Conservation (phyloP, 148 eudicot species). For the Silene uniflora region DNA sequence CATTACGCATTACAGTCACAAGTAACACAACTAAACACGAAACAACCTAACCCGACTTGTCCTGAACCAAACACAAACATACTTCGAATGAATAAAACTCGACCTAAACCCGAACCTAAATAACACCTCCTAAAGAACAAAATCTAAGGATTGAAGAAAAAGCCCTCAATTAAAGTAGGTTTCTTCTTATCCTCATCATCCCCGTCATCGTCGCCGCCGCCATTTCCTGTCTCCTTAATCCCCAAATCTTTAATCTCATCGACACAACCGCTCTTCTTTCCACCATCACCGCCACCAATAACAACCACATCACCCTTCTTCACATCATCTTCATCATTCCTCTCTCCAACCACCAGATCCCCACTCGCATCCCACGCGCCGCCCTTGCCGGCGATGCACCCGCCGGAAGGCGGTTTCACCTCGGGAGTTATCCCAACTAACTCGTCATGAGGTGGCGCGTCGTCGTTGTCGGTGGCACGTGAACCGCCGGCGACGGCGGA, state of each 20-base stretch:
- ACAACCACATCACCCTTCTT: constrained; percentile 32
- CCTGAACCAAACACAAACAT: too few species aligned
- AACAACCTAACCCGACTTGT: too few species aligned
- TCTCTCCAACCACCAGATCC: constrained; percentile 24
- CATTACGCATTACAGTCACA: too few species aligned
- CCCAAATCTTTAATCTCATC: constrained; percentile 44
- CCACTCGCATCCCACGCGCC: constrained; percentile 28
- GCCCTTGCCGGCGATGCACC: constrained; percentile 38
- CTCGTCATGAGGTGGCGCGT: constrained; percentile 19
- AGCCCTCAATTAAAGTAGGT: constrained; percentile 45
- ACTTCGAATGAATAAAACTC: too few species aligned
- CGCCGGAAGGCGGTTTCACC: constrained; percentile 20
- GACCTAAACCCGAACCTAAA: too few species aligned
- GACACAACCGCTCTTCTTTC: constrained; percentile 28
- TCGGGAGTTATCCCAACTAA: constrained; percentile 33
- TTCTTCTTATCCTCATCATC: constrained; percentile 22
- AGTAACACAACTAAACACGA: too few species aligned
- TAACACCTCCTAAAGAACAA: too few species aligned
- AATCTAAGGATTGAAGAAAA: constrained; percentile 16
- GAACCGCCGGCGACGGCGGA: constrained; percentile 59
- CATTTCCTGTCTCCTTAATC: constrained; percentile 30
- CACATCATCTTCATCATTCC: constrained; percentile 18
- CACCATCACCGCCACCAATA: constrained; percentile 10
- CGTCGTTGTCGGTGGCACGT: constrained; percentile 22
- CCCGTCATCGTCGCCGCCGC: constrained; percentile 12